Base-by-base conservation (phyloP, 306 rosid species). In the Bauhinia variegata region DNA sequence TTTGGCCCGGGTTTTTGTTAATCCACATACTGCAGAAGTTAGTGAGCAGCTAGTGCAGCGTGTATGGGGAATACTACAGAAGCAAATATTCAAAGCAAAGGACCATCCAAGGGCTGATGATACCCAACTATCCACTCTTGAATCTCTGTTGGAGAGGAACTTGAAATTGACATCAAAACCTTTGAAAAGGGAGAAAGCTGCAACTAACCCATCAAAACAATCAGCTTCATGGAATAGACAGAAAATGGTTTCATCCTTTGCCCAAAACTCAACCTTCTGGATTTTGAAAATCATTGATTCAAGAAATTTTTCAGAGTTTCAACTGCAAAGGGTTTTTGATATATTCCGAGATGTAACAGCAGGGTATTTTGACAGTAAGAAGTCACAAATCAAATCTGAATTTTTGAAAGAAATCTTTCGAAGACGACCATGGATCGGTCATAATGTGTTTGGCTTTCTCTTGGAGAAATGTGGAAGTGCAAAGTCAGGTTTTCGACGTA, bases 11-110 rank as follows among this genome's bases (percentile, higher is more conserved):
- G 86, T 85, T 18, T 87, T 88, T 69, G 88, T 83, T 71, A 83
- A 74, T 68, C 91, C 98, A 5, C 95, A 82, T 32, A 79, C 91
- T 10, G 86, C 96, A 23, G 96, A 88, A 86, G 89, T 85, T 58
- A 88, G 95, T 58, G 96, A 88, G 59, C 96, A 93, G 87, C 97
- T 93, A 56, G 86, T 82, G 44, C 99, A 88, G 76, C 95, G 97
- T n/a, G 77, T 90, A 65, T 90, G 87, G 95, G 97, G 97, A 74
- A 88, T 90, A 78, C 55, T 95, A 72, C 89, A 90, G 42, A 90
- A 81, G 82, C 85, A 88, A 63, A 79, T 88, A 60, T 83, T 90
- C 74, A 95, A 90, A 75, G 82, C 90, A 52, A 90, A 88, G 84
- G 96, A 86, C 34, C 71, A 79, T 80, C 99, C 97, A 0, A 85